Evolutionary conservation across 805 yeast genomes (phyloP).

Genomic region (Kluyveromyces nonfermentans): DNA sequence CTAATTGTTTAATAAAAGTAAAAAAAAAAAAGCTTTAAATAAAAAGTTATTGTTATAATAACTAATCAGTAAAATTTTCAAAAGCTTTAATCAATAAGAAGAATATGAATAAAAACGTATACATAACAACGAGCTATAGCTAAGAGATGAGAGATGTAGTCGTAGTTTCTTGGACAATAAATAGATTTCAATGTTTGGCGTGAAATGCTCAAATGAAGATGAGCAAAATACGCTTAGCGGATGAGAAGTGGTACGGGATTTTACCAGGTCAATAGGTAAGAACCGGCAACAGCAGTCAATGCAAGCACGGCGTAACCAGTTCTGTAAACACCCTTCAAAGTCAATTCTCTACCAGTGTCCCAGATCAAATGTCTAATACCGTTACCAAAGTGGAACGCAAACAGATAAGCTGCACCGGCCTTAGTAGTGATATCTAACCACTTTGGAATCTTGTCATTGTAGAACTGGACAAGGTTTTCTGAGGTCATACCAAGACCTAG

Average conservation of each 20-base stretch:
- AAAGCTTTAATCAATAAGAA: not conserved
- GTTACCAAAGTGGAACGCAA: slow-evolving; percentile 76
- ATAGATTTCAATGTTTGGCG: too few relatives aligned
- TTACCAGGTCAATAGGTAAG: slow-evolving; percentile 37
- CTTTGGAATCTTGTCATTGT: slow-evolving; percentile 54
- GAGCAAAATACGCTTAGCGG: too few relatives aligned
- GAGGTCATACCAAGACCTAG: slow-evolving; percentile 41
- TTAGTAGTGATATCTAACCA: slow-evolving; percentile 55
- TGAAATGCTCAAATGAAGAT: too few relatives aligned
- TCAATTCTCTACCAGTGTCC: slow-evolving; percentile 79
- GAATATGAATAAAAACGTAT: not conserved
- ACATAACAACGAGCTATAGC: not conserved
- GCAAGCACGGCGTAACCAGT: slow-evolving; percentile 85
- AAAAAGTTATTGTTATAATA: too few relatives aligned
- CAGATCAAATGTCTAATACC: slow-evolving; percentile 91
- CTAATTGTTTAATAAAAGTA: not conserved
- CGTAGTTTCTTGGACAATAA: not conserved
- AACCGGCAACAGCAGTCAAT: slow-evolving; percentile 44
- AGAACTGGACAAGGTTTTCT: slow-evolving; percentile 27
- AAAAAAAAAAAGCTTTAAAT: not conserved
- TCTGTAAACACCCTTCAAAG: slow-evolving; percentile 80
- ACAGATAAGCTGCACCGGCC: slow-evolving; percentile 67
- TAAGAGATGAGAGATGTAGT: not conserved
- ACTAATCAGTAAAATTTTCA: not conserved
- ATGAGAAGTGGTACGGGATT: not conserved